Evolutionary conservation across 139 green algal species (phyloP).

Genomic region (Trebouxia sp.): DNA sequence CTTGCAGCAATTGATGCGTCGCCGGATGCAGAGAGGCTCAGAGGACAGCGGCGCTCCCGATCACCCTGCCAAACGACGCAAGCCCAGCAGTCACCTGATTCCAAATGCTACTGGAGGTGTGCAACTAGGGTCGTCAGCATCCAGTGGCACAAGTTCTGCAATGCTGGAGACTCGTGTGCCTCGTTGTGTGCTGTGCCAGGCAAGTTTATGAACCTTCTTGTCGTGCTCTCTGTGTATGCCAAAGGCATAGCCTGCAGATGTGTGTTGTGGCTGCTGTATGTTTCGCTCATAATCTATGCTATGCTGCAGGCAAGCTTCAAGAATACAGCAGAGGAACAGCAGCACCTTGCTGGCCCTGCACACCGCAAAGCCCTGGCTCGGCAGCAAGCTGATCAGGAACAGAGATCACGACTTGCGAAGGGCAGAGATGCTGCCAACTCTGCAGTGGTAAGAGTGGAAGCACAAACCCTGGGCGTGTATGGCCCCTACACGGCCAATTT

Average conservation of each 20-base stretch:
- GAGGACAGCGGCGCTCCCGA: background rate
- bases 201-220: background rate
- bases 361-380: background rate
- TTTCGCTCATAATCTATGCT: background rate
- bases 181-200: conserved; percentile 11
- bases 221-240: too few species aligned
- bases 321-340: background rate
- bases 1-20: background rate
- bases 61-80: background rate
- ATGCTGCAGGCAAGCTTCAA: conserved; percentile 13
- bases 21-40: background rate
- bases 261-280: background rate
- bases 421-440: conserved; percentile 2
- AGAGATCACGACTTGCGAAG: background rate
- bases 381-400: conserved; percentile 13
- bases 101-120: background rate
- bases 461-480: too few species aligned
- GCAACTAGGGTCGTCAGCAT: background rate
- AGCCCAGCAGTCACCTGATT: background rate
- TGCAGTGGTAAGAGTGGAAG: background rate
- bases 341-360: conserved; percentile 3
- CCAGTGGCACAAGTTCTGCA: background rate
- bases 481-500: too few species aligned
- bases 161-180: background rate
- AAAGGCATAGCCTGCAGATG: background rate